Evolutionary conservation across 176 grass and related monocot species (phyloP).

Genomic region (Raddia distichophylla): DNA sequence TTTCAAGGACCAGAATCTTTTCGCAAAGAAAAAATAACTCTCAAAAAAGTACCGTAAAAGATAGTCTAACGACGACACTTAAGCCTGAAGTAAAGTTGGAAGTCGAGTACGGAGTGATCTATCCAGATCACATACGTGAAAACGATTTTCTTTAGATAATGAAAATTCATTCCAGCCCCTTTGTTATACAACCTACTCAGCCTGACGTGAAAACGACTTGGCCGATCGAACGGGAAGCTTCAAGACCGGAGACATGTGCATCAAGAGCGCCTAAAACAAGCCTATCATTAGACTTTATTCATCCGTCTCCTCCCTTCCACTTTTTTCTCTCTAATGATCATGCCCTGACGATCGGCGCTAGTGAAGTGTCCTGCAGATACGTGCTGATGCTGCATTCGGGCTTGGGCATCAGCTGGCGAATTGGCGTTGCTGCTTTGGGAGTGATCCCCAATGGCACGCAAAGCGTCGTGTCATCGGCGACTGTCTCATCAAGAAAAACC

Average conservation of each 20-base stretch:
- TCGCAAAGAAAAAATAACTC: no score
- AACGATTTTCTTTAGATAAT: conserved; percentile 2
- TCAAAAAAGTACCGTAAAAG: no score
- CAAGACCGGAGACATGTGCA: conserved; percentile 17
- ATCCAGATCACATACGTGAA: background rate
- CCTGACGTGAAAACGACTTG: conserved; percentile 18
- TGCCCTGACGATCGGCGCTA: background rate
- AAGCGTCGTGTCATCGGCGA: background rate
- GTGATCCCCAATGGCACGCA: background rate
- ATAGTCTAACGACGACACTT: background rate
- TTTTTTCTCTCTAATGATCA: background rate
- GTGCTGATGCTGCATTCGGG: conserved; percentile 7
- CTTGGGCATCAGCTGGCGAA: background rate
- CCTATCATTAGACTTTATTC: background rate
- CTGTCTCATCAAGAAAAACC: background rate
- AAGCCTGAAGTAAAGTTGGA: background rate
- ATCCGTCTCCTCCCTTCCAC: background rate
- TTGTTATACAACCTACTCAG: no score
- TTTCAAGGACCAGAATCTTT: no score
- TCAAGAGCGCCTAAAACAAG: background rate
- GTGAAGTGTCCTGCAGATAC: background rate
- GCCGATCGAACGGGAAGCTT: background rate
- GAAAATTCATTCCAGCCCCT: no score
- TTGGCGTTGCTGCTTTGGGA: background rate
- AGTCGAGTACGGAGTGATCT: background rate